Base-by-base conservation (phyloP, 208 protist genomes). In the Leishmania martiniquensis region DNA sequence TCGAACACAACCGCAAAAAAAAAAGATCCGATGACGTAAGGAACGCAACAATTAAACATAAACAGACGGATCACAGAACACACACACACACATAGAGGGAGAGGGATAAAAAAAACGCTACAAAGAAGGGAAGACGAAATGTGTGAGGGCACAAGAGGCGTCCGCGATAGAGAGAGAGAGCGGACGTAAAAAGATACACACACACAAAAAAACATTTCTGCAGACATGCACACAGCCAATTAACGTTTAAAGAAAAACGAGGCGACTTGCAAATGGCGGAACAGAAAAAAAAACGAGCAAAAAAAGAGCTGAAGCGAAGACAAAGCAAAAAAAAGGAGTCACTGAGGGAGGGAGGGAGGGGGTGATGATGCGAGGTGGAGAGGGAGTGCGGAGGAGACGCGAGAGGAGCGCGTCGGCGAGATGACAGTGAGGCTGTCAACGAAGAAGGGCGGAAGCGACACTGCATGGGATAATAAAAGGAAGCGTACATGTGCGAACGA, bases 231-330 rank as follows among this genome's bases (percentile, higher is more conserved):
- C n/a, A n/a, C n/a, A n/a, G n/a, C n/a, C n/a, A n/a, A 47, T 47
- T 37, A 68, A 47, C 17, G 9, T 13, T 32, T 47, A n/a, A 66
- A 7, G 15, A 66, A 4, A 44, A 68, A 47, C 25, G n/a, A 47
- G 25, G 6, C 42, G 63, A 68, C 37, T 15, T 13, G 13, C 12
- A 51, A 20, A 17, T 6, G 63, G 37, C 1, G 32, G 42, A 62
- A 73, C 9, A 34, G 32, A 62, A 71, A 78, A 57, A 44, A 25
- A 83, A 44, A 65, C 54, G 60, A n/a, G 52, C 67, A n/a, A 44
- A 34, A 34, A 29, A 63, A 4, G 29, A 39, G 57, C 32, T 10
- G 60, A 66, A 25, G 60, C 37, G 60, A 34, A 10, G 59, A 4
- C 10, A 37, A 45, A 29, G 15, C 20, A 6, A 68, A 45, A 42